A percentile compares a stretch with the other conserved stretches of the same genome.
Evolutionary conservation across 495 filamentous ascomycete genomes (phyloP).

Genomic region (Aspergillus ellipticus): DNA sequence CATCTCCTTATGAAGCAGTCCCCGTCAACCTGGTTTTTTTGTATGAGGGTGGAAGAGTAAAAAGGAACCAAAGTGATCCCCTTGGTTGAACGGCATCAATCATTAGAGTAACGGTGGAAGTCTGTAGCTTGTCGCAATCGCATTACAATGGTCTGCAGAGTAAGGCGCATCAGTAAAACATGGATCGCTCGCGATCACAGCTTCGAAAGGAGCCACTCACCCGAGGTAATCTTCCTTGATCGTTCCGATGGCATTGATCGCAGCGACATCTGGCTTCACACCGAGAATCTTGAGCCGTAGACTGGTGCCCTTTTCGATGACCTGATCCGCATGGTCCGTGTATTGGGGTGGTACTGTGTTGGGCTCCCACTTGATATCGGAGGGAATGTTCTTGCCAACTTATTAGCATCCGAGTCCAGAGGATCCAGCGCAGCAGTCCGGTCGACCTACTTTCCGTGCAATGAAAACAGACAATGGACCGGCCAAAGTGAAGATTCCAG

Average conservation of each 20-base stretch:
- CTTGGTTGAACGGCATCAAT: slow-evolving; percentile 11
- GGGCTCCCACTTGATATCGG: slow-evolving; percentile 87
- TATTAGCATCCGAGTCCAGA: slow-evolving; percentile 18
- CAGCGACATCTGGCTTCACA: slow-evolving; percentile 82
- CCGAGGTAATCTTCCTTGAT: slow-evolving; percentile 80
- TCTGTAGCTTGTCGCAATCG: slow-evolving; percentile 1
- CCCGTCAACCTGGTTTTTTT: not conserved
- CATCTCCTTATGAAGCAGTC: not conserved
- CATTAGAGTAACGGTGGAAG: not conserved
- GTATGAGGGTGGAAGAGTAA: not conserved
- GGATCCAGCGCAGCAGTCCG: not conserved
- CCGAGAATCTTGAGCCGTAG: slow-evolving; percentile 91
- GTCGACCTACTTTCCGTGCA: slow-evolving; percentile 67
- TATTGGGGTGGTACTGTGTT: slow-evolving; percentile 84
- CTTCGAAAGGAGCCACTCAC: slow-evolving; percentile 26
- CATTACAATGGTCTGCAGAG: slow-evolving; percentile 35
- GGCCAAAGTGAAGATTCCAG: slow-evolving; percentile 88
- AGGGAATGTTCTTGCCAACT: slow-evolving; percentile 72
- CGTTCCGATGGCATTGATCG: slow-evolving; percentile 94
- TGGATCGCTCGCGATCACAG: not conserved
- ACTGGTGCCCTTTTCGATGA: slow-evolving; percentile 90
- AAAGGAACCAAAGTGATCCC: not conserved
- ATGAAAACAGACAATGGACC: slow-evolving; percentile 89
- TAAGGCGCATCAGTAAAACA: slow-evolving; percentile 6
- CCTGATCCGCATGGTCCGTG: slow-evolving; percentile 82